Base-by-base conservation (phyloP, 805 yeast genomes). In the Jamesozyma lodderae region DNA sequence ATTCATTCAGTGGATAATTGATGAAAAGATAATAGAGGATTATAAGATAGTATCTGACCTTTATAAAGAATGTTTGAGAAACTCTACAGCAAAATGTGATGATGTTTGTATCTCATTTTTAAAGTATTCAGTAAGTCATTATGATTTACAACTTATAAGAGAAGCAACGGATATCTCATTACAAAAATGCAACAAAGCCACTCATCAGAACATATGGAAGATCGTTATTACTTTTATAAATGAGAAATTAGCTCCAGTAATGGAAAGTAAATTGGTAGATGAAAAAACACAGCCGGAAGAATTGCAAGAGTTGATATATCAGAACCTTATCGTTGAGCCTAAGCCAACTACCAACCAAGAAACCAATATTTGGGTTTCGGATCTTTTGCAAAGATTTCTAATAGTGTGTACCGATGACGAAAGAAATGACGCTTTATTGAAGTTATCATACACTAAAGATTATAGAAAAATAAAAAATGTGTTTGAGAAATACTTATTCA, bases 101-200 rank as follows among this genome's bases (percentile, higher is more conserved):
- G 45, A 63, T 21, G 68, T 81, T 23, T 73, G 92, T 73, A 60
- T 67, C 1, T 51, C 69, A 42, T 81, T 75, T 40, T 59, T 80
- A 31, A 47, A 60, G 16, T 74, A 68, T 56, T 75, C 75, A 44
- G 54, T 27, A 59, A 59, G 43, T 41, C 69, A 26, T 43, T 60
- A 15, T 58, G 60, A 37, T 59, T 57, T 51, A 59, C 55, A 8
- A 59, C 57, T 37, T 32, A 53, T 45, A 39, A 43, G 37, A 41
- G 38, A 17, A 62, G 70, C 26, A 35, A 57, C 38, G 41, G 56
- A 45, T 47, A 49, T 40, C 14, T 41, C 50, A 4, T 36, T 59
- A 17, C 38, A 40, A 18, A 31, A 19, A 19, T 17, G 50, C 7
- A 21, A 40, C 6, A 36, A 38, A 25, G 48, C 44, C 2, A 27